Evolutionary conservation across 805 yeast species (phyloP).

Genomic region (Cyberlindnera mississippiensis): DNA sequence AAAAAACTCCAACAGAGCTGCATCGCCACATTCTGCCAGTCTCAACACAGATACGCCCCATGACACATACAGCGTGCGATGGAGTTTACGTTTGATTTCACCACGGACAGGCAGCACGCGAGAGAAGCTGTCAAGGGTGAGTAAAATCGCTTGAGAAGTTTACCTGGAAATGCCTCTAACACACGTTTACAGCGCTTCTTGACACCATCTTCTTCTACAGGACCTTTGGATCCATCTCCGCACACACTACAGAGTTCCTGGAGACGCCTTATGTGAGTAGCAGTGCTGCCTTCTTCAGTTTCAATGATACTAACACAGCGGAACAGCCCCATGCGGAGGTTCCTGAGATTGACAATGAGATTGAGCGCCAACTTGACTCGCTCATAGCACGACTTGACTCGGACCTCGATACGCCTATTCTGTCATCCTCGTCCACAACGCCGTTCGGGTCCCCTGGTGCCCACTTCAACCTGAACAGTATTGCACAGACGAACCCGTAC

Average conservation of each 20-base stretch:
- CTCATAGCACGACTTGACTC: constrained; percentile 29
- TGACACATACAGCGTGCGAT: constrained; percentile 1
- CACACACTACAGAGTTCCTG: constrained; percentile 50
- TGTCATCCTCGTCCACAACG: constrained; percentile 20
- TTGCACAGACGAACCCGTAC: constrained; percentile 15
- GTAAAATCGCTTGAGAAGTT: too few species aligned
- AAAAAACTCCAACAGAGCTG: not conserved
- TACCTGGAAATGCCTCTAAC: constrained; percentile 9
- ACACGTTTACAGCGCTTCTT: constrained; percentile 42
- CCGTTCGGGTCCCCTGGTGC: constrained; percentile 25
- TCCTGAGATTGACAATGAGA: constrained; percentile 44
- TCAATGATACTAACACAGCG: not conserved
- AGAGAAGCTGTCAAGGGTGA: constrained; percentile 52
- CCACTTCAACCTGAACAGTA: constrained; percentile 12
- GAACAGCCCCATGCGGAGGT: constrained; percentile 26
- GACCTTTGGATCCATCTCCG: constrained; percentile 59
- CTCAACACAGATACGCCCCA: too few species aligned
- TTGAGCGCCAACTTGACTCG: constrained; percentile 33
- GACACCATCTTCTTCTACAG: constrained; percentile 69
- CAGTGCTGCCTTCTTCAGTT: not conserved
- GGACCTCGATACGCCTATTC: constrained; percentile 17
- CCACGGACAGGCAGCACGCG: constrained; percentile 49
- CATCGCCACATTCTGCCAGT: too few species aligned
- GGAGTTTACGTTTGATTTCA: constrained; percentile 46
- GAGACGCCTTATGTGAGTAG: constrained; percentile 49